These are phyloP conservation scores for Exophiala sp. DNA, from an alignment of 2,329 filamentous ascomycete genomes.

Conservation along the genomic window DNA sequence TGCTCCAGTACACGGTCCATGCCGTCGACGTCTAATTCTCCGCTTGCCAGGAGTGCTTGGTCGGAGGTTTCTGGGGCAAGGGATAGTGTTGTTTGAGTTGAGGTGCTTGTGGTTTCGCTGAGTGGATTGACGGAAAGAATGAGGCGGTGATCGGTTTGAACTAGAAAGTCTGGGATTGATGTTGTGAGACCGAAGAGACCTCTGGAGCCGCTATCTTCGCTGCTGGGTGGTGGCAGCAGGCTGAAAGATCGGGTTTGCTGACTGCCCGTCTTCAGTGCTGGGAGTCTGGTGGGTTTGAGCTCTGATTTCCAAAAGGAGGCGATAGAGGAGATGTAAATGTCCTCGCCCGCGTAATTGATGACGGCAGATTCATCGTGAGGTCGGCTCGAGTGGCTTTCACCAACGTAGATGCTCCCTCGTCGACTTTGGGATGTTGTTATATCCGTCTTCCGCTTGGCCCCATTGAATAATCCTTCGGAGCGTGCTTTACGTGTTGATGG, in stretches of 20 bases:
- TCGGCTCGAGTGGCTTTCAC: constrained; percentile 33
- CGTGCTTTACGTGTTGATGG: constrained; percentile 46
- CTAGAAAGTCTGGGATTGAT: constrained; percentile 19
- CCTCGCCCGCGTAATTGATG: constrained; percentile 41
- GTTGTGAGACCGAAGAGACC: constrained; percentile 7
- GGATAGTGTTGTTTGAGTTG: constrained; percentile 1
- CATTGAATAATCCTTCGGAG: constrained; percentile 43
- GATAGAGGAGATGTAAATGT: constrained; percentile 42
- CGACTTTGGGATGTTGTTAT: constrained; percentile 30
- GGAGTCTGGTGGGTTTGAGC: constrained; percentile 13
- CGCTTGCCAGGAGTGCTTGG: constrained; percentile 40
- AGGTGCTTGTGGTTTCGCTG: constrained; percentile 6
- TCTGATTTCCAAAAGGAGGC: constrained; percentile 42
- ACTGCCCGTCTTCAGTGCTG: constrained; percentile 15
- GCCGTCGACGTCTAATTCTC: constrained; percentile 46
- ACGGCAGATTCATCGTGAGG: constrained; percentile 41
- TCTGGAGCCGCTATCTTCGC: background rate
- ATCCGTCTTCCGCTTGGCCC: constrained; percentile 24
- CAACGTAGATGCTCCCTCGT: constrained; percentile 42
- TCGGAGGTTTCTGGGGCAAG: constrained; percentile 28
- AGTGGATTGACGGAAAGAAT: constrained; percentile 21
- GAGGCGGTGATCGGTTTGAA: constrained; percentile 20
- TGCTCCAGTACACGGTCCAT: constrained; percentile 46
- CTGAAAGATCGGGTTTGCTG: constrained; percentile 10
- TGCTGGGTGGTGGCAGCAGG: constrained; percentile 3